These are phyloP conservation scores for Kluyveromyces starmeri DNA, from an alignment of 805 yeast species.

Conservation along the genomic window DNA sequence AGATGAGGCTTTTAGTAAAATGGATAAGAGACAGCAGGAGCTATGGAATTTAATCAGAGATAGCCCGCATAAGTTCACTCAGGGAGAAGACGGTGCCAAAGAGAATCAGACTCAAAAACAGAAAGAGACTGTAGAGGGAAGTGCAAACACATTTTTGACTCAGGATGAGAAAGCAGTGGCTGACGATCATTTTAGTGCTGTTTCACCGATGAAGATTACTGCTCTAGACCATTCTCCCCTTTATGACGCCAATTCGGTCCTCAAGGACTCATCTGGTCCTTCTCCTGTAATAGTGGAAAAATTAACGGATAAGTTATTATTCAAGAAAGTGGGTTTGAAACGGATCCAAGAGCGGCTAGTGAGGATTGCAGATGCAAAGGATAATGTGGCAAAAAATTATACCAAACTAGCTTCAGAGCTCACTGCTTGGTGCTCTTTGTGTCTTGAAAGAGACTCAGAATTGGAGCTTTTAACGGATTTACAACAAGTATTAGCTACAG, in stretches of 20 bases:
- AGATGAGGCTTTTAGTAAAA: background rate
- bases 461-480: constrained; percentile 15
- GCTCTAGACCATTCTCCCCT: constrained; percentile 9
- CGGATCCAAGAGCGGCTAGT: constrained; percentile 13
- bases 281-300: constrained; percentile 5
- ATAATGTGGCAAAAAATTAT: constrained; percentile 13
- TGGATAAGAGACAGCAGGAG: constrained; percentile 7
- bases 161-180: constrained; percentile 14
- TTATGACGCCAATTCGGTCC: constrained; percentile 4
- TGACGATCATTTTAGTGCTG: constrained; percentile 1
- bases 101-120: background rate
- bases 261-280: constrained; percentile 4
- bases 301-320: constrained; percentile 2
- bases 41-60: constrained; percentile 9
- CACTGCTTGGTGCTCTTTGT: constrained; percentile 15
- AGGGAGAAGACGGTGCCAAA: background rate
- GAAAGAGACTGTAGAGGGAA: constrained; percentile 7
- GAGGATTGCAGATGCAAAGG: constrained; percentile 13
- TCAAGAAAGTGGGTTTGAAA: constrained; percentile 3
- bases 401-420: constrained; percentile 17
- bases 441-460: constrained; percentile 8
- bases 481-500: constrained; percentile 17
- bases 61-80: constrained; percentile 5
- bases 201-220: constrained; percentile 4
- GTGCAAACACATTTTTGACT: constrained; percentile 23